Evolutionary conservation across 2,329 filamentous ascomycete genomes (phyloP).

Genomic region (Colletotrichum liriopes): DNA sequence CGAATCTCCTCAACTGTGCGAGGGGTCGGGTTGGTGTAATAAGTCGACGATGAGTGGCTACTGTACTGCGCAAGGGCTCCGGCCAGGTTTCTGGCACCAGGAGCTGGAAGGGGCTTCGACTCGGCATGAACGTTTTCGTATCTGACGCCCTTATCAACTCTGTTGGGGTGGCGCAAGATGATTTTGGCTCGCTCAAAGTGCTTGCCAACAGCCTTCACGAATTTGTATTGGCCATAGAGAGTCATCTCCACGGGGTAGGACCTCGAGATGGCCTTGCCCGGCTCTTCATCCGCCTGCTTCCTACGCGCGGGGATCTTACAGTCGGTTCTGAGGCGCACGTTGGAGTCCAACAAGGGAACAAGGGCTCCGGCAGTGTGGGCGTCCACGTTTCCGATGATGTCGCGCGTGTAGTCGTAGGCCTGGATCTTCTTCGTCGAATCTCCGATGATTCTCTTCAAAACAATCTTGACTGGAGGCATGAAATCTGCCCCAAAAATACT

Average conservation of each 20-base stretch:
- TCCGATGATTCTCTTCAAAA: conserved; percentile 72
- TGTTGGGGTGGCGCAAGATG: conserved; percentile 68
- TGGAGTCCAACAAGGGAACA: conserved; percentile 80
- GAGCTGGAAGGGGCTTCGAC: conserved; percentile 56
- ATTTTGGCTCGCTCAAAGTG: conserved; percentile 77
- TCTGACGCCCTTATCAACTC: conserved; percentile 76
- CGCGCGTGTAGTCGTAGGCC: conserved; percentile 79
- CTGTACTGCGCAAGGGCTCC: conserved; percentile 38
- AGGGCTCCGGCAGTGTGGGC: conserved; percentile 76
- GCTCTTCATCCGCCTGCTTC: conserved; percentile 74
- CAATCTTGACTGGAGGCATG: conserved; percentile 83
- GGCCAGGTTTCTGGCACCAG: conserved; percentile 49
- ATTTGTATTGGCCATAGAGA: conserved; percentile 82
- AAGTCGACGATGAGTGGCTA: conserved; percentile 35
- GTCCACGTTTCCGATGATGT: conserved; percentile 85
- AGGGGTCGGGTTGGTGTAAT: conserved; percentile 51
- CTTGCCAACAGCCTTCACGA: conserved; percentile 76
- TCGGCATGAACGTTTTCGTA: conserved; percentile 83
- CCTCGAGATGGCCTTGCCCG: conserved; percentile 74
- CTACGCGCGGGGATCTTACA: conserved; percentile 79
- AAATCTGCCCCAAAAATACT: conserved; percentile 71
- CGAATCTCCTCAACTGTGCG: conserved; percentile 90
- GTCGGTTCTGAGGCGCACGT: conserved; percentile 77
- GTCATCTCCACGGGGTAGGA: conserved; percentile 79
- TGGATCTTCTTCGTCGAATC: conserved; percentile 75